phyloP scores from a whole-genome alignment of 495 filamentous ascomycete species.

The Chaetomium cochliodes region DNA sequence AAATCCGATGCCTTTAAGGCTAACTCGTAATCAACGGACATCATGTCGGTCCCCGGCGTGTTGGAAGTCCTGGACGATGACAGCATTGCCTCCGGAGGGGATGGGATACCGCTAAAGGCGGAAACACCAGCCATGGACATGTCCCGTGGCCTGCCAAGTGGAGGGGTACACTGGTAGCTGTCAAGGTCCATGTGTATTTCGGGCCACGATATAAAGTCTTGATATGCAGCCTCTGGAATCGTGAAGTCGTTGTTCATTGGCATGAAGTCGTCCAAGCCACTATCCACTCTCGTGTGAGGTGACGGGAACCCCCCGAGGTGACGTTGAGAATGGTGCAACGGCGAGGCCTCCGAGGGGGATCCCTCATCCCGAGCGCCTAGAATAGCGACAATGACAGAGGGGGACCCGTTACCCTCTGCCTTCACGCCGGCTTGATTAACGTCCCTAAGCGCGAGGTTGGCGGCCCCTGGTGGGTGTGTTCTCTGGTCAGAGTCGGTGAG shows the following conservation, averaged over 20 bases:
- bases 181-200: constrained; percentile 40
- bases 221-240: constrained; percentile 33
- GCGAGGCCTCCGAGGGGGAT: constrained; percentile 34
- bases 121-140: constrained; percentile 35
- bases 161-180: constrained; percentile 32
- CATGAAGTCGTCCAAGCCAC: constrained; percentile 39
- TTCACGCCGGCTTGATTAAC: constrained; percentile 33
- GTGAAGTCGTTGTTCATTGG: constrained; percentile 34
- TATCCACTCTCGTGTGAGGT: constrained; percentile 35
- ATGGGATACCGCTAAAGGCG: constrained; percentile 38
- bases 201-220: constrained; percentile 40
- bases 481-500: constrained; percentile 27
- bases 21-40: constrained; percentile 42
- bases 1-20: constrained; percentile 37
- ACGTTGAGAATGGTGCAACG: constrained; percentile 33
- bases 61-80: constrained; percentile 47
- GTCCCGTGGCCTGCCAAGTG: constrained; percentile 30
- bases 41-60: constrained; percentile 47
- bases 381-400: constrained; percentile 28
- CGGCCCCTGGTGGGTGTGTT: constrained; percentile 27
- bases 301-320: constrained; percentile 38
- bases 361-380: constrained; percentile 32
- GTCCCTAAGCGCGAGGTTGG: constrained; percentile 42
- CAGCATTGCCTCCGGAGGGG: constrained; percentile 39
- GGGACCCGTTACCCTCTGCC: constrained; percentile 27